Evolutionary conservation across 176 grass and related monocot genomes (phyloP).

Genomic region (Oryza meyeriana): DNA sequence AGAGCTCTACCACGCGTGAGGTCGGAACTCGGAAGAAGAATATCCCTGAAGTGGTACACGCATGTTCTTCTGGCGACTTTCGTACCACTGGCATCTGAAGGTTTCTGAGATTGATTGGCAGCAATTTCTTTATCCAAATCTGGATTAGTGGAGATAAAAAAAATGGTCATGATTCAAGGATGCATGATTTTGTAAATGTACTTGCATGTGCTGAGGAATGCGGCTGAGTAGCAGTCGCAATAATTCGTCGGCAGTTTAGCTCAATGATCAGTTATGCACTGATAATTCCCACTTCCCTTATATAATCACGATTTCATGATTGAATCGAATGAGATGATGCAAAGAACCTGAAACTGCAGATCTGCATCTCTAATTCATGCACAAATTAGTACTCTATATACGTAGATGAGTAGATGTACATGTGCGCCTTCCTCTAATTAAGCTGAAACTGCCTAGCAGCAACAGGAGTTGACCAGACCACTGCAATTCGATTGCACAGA

Average conservation of each 20-base stretch:
- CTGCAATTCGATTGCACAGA: background rate
- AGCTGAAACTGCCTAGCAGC: background rate
- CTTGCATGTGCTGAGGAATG: constrained; percentile 32
- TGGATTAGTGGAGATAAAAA: background rate
- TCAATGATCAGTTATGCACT: background rate
- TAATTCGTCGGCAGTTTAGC: constrained; percentile 14
- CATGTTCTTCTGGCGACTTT: constrained; percentile 37
- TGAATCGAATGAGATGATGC: background rate
- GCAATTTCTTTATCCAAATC: constrained; percentile 33
- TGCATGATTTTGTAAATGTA: background rate
- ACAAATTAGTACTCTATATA: background rate
- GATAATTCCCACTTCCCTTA: background rate
- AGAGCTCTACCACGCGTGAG: background rate
- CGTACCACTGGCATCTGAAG: constrained; percentile 11
- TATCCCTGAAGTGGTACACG: background rate
- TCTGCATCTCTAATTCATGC: constrained; percentile 11
- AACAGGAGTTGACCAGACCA: constrained; percentile 33
- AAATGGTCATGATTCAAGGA: background rate
- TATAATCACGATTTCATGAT: background rate
- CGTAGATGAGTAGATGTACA: constrained; percentile 7
- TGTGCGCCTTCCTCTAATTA: background rate
- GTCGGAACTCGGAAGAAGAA: background rate
- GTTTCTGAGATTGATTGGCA: constrained; percentile 14
- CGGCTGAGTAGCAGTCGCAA: constrained; percentile 14
- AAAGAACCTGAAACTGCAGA: constrained; percentile 2